Conservation (phyloP, 1,284 basidiomycete genomes). For the Trichosporon sp. region DNA sequence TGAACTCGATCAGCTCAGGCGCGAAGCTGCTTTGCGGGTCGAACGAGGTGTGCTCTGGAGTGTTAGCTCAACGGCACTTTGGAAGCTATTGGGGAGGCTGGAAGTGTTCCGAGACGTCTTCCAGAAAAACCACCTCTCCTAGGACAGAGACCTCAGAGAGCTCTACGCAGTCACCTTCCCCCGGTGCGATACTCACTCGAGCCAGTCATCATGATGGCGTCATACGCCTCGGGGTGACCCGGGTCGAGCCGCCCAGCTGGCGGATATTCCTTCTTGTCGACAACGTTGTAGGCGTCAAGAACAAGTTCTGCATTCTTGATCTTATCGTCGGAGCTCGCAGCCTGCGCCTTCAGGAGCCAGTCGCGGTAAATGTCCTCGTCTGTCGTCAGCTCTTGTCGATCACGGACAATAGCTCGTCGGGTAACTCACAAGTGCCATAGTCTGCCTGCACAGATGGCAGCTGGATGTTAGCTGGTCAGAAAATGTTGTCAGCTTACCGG, state of each 20-base stretch:
- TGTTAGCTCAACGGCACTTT: not conserved
- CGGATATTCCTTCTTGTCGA: conserved; percentile 58
- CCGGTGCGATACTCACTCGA: conserved; percentile 51
- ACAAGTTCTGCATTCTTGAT: conserved; percentile 47
- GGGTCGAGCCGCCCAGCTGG: conserved; percentile 52
- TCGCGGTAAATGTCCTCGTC: conserved; percentile 56
- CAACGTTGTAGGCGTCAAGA: conserved; percentile 60
- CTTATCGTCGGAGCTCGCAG: conserved; percentile 41
- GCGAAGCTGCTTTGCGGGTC: conserved; percentile 46
- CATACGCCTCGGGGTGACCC: conserved; percentile 47
- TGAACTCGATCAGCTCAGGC: conserved; percentile 43
- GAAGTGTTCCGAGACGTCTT: not conserved
- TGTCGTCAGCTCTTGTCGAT: conserved; percentile 24
- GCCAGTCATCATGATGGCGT: conserved; percentile 61
- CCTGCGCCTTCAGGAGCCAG: conserved; percentile 52
- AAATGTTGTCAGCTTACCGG: conserved; percentile 39
- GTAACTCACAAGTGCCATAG: conserved; percentile 51
- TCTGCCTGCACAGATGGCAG: conserved; percentile 46
- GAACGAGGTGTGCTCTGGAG: conserved; percentile 50
- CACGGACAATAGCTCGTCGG: no score
- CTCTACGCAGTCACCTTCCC: not conserved
- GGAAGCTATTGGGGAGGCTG: not conserved
- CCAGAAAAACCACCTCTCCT: not conserved
- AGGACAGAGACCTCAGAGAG: not conserved
- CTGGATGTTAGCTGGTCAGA: conserved; percentile 35